phyloP scores from a whole-genome alignment of 306 rosid species.

The Castanea mollissima region DNA sequence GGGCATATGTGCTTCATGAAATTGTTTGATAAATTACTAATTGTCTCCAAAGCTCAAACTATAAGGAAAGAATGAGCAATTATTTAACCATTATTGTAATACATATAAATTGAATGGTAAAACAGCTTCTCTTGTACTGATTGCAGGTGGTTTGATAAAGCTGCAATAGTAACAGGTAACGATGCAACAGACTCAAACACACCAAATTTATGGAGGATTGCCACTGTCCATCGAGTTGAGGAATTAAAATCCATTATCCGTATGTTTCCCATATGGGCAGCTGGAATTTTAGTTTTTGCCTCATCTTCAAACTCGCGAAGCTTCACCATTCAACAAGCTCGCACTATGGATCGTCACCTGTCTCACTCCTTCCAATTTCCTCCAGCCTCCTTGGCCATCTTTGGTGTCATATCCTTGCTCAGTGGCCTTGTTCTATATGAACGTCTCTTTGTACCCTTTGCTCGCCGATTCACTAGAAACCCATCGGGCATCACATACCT shows the following conservation, averaged over 20 bases:
- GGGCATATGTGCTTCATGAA: too few species aligned
- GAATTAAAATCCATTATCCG: slow-evolving; percentile 71
- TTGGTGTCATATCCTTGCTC: slow-evolving; percentile 57
- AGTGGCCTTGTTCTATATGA: slow-evolving; percentile 62
- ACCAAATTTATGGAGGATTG: slow-evolving; percentile 64
- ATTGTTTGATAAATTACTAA: too few species aligned
- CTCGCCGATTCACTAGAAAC: slow-evolving; percentile 52
- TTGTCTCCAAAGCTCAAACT: too few species aligned
- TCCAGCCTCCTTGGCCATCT: slow-evolving; percentile 67
- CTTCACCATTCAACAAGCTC: slow-evolving; percentile 74
- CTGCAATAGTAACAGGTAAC: slow-evolving; percentile 47
- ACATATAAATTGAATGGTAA: neutral
- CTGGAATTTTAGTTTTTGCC: slow-evolving; percentile 53
- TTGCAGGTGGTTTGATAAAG: slow-evolving; percentile 76
- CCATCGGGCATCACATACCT: slow-evolving; percentile 74
- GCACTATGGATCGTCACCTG: slow-evolving; percentile 65
- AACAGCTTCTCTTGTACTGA: neutral
- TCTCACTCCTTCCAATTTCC: slow-evolving; percentile 56
- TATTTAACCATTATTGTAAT: too few species aligned
- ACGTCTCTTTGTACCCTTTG: slow-evolving; percentile 58
- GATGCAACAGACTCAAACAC: slow-evolving; percentile 24
- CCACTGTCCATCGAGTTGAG: slow-evolving; percentile 76
- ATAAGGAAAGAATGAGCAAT: too few species aligned
- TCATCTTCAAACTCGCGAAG: slow-evolving; percentile 59
- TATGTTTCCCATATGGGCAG: slow-evolving; percentile 73